phyloP scores from a whole-genome alignment of 352 stramenopile species.

The Phytophthora vignae region DNA sequence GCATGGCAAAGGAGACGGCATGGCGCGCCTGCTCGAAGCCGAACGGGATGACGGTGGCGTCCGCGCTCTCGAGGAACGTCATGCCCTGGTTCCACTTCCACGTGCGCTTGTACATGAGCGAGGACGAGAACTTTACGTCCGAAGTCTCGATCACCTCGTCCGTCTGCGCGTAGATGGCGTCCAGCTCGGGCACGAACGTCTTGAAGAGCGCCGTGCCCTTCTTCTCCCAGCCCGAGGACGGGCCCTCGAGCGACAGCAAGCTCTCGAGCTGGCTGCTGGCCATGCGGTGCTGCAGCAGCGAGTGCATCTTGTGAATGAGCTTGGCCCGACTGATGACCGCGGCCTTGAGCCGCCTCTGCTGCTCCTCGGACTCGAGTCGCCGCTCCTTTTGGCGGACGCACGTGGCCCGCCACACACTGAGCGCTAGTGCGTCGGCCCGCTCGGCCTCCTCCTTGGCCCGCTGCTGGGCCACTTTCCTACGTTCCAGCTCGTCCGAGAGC shows the following conservation, averaged over 20 bases:
- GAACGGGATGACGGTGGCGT: conserved; percentile 29
- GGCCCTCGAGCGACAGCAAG: conserved; percentile 19
- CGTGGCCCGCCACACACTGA: conserved; percentile 31
- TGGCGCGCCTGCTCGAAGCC: conserved; percentile 27
- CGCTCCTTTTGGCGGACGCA: conserved; percentile 36
- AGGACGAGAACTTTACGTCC: conserved; percentile 29
- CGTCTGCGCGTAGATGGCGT: conserved; percentile 36
- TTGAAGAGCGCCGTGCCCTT: conserved; percentile 38
- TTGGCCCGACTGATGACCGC: conserved; percentile 30
- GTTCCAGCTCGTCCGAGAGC: conserved; percentile 8
- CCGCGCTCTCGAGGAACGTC: conserved; percentile 34
- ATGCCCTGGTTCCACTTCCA: conserved; percentile 23
- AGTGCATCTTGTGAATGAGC: conserved; percentile 39
- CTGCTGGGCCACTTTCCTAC: conserved; percentile 17
- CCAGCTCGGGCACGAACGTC: conserved; percentile 38
- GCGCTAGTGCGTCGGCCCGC: conserved; percentile 19
- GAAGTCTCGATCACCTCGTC: conserved; percentile 30
- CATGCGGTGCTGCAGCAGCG: conserved; percentile 26
- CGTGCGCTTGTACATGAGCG: conserved; percentile 31
- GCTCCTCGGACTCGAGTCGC: conserved; percentile 31
- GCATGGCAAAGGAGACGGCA: conserved; percentile 25
- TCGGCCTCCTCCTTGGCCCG: conserved; percentile 22
- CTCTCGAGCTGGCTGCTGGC: conserved; percentile 24
- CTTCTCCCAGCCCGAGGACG: conserved; percentile 9
- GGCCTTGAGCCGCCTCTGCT: conserved; percentile 28